Percentiles rank a stretch among this genome's conserved stretches.
These are phyloP conservation scores for Schwanniomyces vanrijiae DNA, from an alignment of 805 yeast species.

Conservation along the genomic window DNA sequence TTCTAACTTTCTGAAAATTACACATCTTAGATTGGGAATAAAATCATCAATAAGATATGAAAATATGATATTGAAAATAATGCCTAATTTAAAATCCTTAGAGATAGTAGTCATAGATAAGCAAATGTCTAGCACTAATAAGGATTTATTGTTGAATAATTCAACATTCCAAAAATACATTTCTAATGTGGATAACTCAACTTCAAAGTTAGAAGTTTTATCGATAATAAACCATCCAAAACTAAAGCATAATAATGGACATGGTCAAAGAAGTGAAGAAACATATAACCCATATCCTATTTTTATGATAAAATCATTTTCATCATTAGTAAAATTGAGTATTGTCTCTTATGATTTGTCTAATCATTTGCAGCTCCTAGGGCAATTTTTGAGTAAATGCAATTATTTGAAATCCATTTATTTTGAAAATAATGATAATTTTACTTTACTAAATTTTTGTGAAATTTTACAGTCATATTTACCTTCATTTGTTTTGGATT, in stretches of 20 bases:
- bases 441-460: constrained; percentile 27
- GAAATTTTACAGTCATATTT: constrained; percentile 26
- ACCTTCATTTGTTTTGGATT: constrained; percentile 24
- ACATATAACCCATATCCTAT: constrained; percentile 27
- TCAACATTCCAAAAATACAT: constrained; percentile 10
- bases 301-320: constrained; percentile 19
- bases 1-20: constrained; percentile 18
- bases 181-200: background rate
- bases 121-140: constrained; percentile 14
- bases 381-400: constrained; percentile 21
- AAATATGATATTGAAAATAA: constrained; percentile 18
- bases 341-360: constrained; percentile 33
- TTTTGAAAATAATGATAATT: constrained; percentile 33
- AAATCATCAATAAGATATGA: constrained; percentile 22
- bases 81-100: constrained; percentile 21
- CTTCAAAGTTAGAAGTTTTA: constrained; percentile 16
- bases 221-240: constrained; percentile 27
- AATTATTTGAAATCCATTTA: constrained; percentile 19
- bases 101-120: constrained; percentile 21
- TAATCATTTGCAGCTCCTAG: constrained; percentile 24
- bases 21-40: constrained; percentile 24
- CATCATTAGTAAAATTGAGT: constrained; percentile 22
- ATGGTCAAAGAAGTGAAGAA: constrained; percentile 8
- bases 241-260: constrained; percentile 12
- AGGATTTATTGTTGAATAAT: constrained; percentile 17